Percentiles rank a stretch among this genome's conserved stretches.
These are phyloP conservation scores for Neurospora tetraspora DNA, from an alignment of 495 filamentous ascomycete genomes.

Conservation along the genomic window DNA sequence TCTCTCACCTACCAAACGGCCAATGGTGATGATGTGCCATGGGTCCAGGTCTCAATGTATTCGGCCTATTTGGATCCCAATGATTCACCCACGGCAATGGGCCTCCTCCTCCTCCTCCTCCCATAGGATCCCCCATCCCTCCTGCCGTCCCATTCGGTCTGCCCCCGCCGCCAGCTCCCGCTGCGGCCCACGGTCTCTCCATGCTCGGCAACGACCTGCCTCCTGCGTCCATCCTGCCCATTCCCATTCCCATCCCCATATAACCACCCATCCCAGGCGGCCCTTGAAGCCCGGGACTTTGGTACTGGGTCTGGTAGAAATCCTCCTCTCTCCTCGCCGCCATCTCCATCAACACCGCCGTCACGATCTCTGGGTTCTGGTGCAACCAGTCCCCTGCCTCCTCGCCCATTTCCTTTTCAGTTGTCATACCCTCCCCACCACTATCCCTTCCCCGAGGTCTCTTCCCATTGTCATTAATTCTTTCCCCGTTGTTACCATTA, in stretches of 20 bases:
- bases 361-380: conserved; percentile 29
- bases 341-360: conserved; percentile 33
- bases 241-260: not conserved
- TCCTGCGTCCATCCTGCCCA: not conserved
- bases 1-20: not conserved
- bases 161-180: not conserved
- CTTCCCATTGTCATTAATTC: not conserved
- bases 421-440: not conserved
- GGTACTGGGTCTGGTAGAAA: not conserved
- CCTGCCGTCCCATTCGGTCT: not conserved
- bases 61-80: not conserved
- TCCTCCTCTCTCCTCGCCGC: conserved; percentile 32
- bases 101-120: not conserved
- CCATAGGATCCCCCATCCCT: not conserved
- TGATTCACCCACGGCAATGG: not conserved
- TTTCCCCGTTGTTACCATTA: not conserved
- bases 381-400: conserved; percentile 17
- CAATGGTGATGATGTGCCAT: conserved; percentile 2
- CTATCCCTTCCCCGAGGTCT: not conserved
- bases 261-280: not conserved
- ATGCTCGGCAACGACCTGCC: not conserved
- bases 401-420: not conserved
- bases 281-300: not conserved
- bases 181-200: not conserved
- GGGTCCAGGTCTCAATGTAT: not conserved